Percentiles rank a stretch among this genome's conserved stretches.
Evolutionary conservation across 441 rosid species (phyloP).

Genomic region (Mallotus repandus): DNA sequence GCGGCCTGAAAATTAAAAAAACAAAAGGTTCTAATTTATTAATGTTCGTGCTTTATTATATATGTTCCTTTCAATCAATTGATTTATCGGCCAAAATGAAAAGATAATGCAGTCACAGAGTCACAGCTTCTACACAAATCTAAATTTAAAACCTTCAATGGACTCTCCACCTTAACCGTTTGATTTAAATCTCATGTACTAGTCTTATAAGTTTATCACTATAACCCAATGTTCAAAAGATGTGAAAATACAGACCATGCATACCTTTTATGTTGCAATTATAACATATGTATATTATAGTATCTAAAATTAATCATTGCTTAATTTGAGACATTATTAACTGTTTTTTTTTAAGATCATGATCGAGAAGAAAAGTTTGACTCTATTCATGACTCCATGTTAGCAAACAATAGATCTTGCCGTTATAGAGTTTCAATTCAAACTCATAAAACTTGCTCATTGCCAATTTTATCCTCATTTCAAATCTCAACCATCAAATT

Average conservation of each 20-base stretch:
- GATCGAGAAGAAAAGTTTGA: conserved; percentile 1
- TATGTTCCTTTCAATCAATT: not conserved
- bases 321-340: not conserved
- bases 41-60: no score
- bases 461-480: not conserved
- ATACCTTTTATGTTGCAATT: conserved; percentile 10
- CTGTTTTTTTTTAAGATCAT: no score
- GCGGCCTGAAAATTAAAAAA: no score
- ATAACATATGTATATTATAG: not conserved
- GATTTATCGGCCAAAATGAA: not conserved
- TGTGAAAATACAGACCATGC: conserved; percentile 14
- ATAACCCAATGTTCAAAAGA: conserved; percentile 17
- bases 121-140: not conserved
- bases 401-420: not conserved
- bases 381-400: conserved; percentile 7
- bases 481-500: not conserved
- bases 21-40: no score
- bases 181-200: no score
- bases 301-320: conserved; percentile 23
- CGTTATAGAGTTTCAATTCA: not conserved
- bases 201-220: conserved; percentile 4
- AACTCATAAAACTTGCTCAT: not conserved
- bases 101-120: not conserved
- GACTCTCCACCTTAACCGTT: no score
- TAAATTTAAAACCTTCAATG: not conserved